A percentile compares a stretch with the other conserved stretches of the same genome.
Conservation (phyloP, 441 rosid genomes). For the Cnidoscolus chayamansa region DNA sequence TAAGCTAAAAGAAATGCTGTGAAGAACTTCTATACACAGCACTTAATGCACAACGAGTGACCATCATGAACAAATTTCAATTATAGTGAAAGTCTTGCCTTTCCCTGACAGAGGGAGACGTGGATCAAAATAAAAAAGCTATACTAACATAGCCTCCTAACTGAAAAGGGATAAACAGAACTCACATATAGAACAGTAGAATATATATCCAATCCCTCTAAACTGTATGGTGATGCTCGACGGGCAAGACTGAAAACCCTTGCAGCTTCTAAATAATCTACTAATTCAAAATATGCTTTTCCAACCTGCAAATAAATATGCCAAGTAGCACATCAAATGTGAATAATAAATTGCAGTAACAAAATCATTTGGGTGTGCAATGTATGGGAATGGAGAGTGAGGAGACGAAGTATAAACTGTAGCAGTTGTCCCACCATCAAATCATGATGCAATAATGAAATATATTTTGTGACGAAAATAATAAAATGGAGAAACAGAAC, state of each 20-base stretch:
- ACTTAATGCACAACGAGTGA: background rate
- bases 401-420: background rate
- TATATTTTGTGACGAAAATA: background rate
- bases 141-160: background rate
- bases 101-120: background rate
- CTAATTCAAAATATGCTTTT: conserved; percentile 80
- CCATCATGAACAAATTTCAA: background rate
- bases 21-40: background rate
- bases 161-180: conserved; percentile 10
- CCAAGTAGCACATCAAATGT: conserved; percentile 7
- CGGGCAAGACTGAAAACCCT: conserved; percentile 80
- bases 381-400: background rate
- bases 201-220: conserved; percentile 95
- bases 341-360: background rate
- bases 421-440: background rate
- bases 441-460: background rate
- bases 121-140: background rate
- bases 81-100: background rate
- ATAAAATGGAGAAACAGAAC: background rate
- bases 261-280: conserved; percentile 92
- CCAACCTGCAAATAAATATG: conserved; percentile 64
- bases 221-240: conserved; percentile 71
- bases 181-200: conserved; percentile 95
- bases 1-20: background rate
- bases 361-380: background rate